Percentiles rank a stretch among this genome's conserved stretches.
Conservation (phyloP, 768 basidiomycete species). For the Tulasnella sp. region DNA sequence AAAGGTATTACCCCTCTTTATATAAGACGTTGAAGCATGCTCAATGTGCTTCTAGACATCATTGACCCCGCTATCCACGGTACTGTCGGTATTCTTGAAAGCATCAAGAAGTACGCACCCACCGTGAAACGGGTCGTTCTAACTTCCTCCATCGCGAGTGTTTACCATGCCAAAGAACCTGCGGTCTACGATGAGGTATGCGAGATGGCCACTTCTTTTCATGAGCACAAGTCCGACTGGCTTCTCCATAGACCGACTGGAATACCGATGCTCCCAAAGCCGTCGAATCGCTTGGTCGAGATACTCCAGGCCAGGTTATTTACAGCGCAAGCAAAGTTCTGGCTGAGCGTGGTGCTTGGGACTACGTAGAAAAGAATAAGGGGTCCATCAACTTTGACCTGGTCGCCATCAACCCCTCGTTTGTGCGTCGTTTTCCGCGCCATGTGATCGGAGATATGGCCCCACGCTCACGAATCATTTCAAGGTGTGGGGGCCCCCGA, state of each 20-base stretch:
- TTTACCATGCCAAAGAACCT: constrained; percentile 29
- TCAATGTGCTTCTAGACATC: constrained; percentile 31
- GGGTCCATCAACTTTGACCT: constrained; percentile 32
- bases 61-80: constrained; percentile 40
- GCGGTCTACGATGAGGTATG: background rate
- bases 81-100: constrained; percentile 37
- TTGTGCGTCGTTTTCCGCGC: constrained; percentile 5
- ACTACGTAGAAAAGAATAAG: constrained; percentile 32
- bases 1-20: background rate
- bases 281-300: constrained; percentile 32
- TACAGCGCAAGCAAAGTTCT: constrained; percentile 35
- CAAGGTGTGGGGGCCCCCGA: background rate
- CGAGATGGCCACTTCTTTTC: background rate
- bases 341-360: constrained; percentile 37
- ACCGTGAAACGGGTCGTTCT: constrained; percentile 39
- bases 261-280: constrained; percentile 30
- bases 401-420: constrained; percentile 23
- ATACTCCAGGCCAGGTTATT: constrained; percentile 28
- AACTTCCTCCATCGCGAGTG: constrained; percentile 39
- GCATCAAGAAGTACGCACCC: constrained; percentile 33
- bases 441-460: too few species aligned
- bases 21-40: too few species aligned
- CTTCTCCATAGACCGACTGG: constrained; percentile 32
- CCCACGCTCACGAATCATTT: background rate
- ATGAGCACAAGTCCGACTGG: constrained; percentile 23